Evolutionary conservation across 140 eudicot species (phyloP).

Genomic region (Stevia rebaudiana): DNA sequence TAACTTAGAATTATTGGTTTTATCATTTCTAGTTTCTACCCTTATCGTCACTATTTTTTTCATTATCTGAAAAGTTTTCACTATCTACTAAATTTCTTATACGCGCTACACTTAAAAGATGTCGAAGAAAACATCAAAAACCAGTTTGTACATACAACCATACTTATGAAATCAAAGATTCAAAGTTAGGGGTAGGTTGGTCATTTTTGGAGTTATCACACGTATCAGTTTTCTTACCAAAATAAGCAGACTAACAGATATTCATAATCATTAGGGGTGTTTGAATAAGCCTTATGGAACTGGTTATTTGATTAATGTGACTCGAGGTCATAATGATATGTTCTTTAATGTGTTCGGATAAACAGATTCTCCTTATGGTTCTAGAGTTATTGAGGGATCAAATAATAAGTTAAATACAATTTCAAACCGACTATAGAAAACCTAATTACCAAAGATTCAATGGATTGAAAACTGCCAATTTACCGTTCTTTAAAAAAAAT

Average conservation of each 20-base stretch:
- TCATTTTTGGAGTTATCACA: too few species aligned
- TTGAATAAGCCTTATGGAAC: background rate
- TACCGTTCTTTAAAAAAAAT: background rate
- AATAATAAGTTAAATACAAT: background rate
- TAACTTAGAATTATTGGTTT: conserved; percentile 17
- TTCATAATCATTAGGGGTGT: background rate
- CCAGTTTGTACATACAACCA: background rate
- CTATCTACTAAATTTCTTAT: background rate
- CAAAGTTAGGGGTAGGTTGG: background rate
- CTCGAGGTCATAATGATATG: background rate
- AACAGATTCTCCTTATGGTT: background rate
- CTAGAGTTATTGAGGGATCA: background rate
- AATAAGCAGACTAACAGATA: too few species aligned
- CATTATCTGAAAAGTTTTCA: background rate
- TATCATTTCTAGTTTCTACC: conserved; percentile 24
- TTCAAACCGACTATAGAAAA: background rate
- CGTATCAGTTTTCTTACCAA: too few species aligned
- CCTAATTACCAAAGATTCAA: background rate
- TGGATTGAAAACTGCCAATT: background rate
- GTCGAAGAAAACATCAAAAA: background rate
- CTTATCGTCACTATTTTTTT: background rate
- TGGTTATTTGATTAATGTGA: background rate
- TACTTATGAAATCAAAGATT: background rate
- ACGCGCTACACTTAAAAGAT: background rate
- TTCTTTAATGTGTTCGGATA: background rate